phyloP scores from a whole-genome alignment of 2,329 filamentous ascomycete species.

The Fusarium torreyae region DNA sequence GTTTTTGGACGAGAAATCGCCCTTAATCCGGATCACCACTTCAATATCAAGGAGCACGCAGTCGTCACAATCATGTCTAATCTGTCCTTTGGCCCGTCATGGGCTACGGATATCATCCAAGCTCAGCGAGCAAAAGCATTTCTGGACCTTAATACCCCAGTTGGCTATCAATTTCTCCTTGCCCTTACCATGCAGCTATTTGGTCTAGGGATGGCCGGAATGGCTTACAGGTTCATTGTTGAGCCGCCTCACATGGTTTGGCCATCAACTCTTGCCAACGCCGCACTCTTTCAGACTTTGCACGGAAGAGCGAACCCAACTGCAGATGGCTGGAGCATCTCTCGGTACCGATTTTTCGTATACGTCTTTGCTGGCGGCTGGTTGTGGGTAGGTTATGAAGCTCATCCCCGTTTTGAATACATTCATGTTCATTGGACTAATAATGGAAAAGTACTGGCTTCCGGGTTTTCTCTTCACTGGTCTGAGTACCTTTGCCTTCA shows the following conservation, averaged over 20 bases:
- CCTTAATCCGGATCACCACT: slow-evolving; percentile 5
- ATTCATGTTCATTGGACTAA: background rate
- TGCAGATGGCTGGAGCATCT: slow-evolving; percentile 7
- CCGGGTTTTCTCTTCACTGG: slow-evolving; percentile 6
- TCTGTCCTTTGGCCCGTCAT: background rate
- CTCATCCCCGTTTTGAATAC: background rate
- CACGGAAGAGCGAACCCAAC: slow-evolving; percentile 5
- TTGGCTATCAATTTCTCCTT: slow-evolving; percentile 4
- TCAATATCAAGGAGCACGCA: background rate
- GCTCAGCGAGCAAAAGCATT: slow-evolving; percentile 5
- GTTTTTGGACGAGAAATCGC: background rate
- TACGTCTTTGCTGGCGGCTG: background rate
- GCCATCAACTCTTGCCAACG: slow-evolving; percentile 7
- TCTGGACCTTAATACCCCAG: background rate
- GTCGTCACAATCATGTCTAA: slow-evolving; percentile 13
- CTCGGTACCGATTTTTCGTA: background rate
- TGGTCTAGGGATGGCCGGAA: slow-evolving; percentile 13
- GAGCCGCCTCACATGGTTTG: slow-evolving; percentile 17
- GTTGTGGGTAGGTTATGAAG: background rate
- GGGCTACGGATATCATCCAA: slow-evolving; percentile 14
- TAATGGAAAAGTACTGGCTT: background rate
- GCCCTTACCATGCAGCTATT: slow-evolving; percentile 7
- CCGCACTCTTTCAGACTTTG: slow-evolving; percentile 6
- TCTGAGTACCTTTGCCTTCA: background rate
- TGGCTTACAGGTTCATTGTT: slow-evolving; percentile 11